phyloP scores from a whole-genome alignment of 768 basidiomycete species.

The Pisolithus sp. region DNA sequence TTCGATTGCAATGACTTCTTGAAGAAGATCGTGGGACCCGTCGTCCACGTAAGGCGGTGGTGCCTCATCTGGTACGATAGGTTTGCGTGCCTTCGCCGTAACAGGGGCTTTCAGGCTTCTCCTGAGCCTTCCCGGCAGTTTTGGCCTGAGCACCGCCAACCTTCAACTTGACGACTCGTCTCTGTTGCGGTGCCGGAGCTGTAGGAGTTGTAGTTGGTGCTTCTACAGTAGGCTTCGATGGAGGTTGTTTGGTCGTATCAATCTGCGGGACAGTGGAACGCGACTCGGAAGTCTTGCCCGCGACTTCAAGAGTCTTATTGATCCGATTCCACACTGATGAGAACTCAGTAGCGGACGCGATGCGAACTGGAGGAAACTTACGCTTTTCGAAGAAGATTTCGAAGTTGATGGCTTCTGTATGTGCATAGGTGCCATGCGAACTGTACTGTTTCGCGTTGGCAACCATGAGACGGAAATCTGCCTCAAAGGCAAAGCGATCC shows the following conservation, averaged over 20 bases:
- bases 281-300: constrained; percentile 37
- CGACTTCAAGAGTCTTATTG: constrained; percentile 74
- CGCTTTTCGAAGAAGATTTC: constrained; percentile 84
- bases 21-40: constrained; percentile 74
- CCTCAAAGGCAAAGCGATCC: constrained; percentile 75
- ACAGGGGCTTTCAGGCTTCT: constrained; percentile 29
- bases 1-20: constrained; percentile 79
- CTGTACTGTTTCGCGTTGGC: constrained; percentile 87
- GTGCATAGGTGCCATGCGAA: constrained; percentile 57
- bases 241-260: constrained; percentile 18
- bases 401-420: constrained; percentile 67
- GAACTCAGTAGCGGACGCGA: not conserved
- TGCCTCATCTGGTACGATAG: constrained; percentile 40
- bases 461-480: constrained; percentile 86
- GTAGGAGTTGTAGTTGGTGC: constrained; percentile 8
- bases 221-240: constrained; percentile 6
- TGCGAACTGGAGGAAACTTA: constrained; percentile 33
- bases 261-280: constrained; percentile 19
- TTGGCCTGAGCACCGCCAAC: constrained; percentile 40
- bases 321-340: constrained; percentile 78
- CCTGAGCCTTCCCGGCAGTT: constrained; percentile 20
- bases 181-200: constrained; percentile 31
- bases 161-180: constrained; percentile 66
- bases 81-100: constrained; percentile 38
- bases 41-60: constrained; percentile 70